Percentiles rank a stretch among this genome's conserved stretches.
Conservation (phyloP, 768 basidiomycete genomes). For the Pisolithus sp. region DNA sequence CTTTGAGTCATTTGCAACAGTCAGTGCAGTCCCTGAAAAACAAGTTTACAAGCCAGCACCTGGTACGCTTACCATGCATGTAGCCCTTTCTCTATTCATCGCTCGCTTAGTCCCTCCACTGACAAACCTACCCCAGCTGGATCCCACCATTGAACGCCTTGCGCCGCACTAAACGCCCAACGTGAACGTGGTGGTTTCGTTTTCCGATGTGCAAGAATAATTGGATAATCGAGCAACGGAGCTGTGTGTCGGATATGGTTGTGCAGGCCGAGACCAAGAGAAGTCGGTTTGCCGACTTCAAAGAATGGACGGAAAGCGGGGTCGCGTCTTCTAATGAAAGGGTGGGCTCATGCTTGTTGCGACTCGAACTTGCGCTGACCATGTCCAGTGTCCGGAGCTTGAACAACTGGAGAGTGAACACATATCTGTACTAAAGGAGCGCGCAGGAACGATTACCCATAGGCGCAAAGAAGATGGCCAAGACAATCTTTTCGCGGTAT, state of each 20-base stretch:
- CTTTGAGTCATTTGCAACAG: conserved; percentile 35
- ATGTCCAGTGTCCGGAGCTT: conserved; percentile 60
- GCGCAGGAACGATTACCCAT: conserved; percentile 56
- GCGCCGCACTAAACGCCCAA: conserved; percentile 55
- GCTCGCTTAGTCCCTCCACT: conserved; percentile 54
- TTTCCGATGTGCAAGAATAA: conserved; percentile 58
- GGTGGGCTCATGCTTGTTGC: conserved; percentile 33
- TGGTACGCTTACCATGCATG: conserved; percentile 40
- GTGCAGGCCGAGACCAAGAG: conserved; percentile 69
- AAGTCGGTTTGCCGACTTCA: conserved; percentile 77
- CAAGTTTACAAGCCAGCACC: conserved; percentile 62
- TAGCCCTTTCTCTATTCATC: conserved; percentile 8
- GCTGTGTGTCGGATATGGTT: conserved; percentile 70
- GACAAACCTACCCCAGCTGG: conserved; percentile 59
- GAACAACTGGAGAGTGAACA: conserved; percentile 77
- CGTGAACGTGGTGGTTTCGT: conserved; percentile 45
- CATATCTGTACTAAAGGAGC: conserved; percentile 66
- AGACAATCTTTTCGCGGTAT: conserved; percentile 70
- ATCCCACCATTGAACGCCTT: conserved; percentile 53
- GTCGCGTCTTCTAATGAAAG: conserved; percentile 87
- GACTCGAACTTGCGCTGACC: neutral
- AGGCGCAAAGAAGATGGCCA: conserved; percentile 73
- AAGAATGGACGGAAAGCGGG: conserved; percentile 75
- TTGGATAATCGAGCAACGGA: conserved; percentile 65
- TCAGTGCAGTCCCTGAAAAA: conserved; percentile 36